A percentile compares a stretch with the other conserved stretches of the same genome.
Evolutionary conservation across 768 basidiomycete genomes (phyloP).

Genomic region (Suillus variegatus): DNA sequence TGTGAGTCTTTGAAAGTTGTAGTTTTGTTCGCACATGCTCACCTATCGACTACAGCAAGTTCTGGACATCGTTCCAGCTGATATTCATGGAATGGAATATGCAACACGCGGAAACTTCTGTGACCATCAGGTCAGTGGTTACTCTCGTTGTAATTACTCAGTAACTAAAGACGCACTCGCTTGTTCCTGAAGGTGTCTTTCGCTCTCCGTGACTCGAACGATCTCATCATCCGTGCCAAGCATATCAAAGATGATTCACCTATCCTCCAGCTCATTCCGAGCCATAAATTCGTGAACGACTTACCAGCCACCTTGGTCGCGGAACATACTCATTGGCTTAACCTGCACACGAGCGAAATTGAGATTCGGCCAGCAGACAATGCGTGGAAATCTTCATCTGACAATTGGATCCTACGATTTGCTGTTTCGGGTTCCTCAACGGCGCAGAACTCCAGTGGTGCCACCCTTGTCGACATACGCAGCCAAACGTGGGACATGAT

Average conservation of each 20-base stretch:
- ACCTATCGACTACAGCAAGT: slow-evolving; percentile 19
- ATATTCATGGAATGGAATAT: slow-evolving; percentile 29
- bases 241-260: neutral
- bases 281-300: slow-evolving; percentile 22
- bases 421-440: slow-evolving; percentile 12
- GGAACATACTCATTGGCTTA: slow-evolving; percentile 32
- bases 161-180: neutral
- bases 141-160: neutral
- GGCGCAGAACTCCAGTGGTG: slow-evolving; percentile 5
- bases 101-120: slow-evolving; percentile 19
- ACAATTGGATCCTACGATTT: slow-evolving; percentile 28
- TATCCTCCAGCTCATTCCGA: slow-evolving; percentile 26
- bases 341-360: slow-evolving; percentile 21
- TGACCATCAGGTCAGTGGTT: slow-evolving; percentile 21
- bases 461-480: slow-evolving; percentile 26
- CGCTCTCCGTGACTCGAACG: slow-evolving; percentile 11
- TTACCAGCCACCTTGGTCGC: slow-evolving; percentile 24
- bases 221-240: slow-evolving; percentile 23
- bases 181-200: slow-evolving; percentile 24
- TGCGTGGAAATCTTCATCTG: slow-evolving; percentile 25
- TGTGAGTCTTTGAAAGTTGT: slow-evolving; percentile 10
- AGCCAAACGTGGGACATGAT: slow-evolving; percentile 32
- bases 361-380: slow-evolving; percentile 29
- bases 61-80: slow-evolving; percentile 24
- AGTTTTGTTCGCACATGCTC: neutral